phyloP scores from a whole-genome alignment of 2,329 filamentous ascomycete genomes.

The Claviceps purpurea region DNA sequence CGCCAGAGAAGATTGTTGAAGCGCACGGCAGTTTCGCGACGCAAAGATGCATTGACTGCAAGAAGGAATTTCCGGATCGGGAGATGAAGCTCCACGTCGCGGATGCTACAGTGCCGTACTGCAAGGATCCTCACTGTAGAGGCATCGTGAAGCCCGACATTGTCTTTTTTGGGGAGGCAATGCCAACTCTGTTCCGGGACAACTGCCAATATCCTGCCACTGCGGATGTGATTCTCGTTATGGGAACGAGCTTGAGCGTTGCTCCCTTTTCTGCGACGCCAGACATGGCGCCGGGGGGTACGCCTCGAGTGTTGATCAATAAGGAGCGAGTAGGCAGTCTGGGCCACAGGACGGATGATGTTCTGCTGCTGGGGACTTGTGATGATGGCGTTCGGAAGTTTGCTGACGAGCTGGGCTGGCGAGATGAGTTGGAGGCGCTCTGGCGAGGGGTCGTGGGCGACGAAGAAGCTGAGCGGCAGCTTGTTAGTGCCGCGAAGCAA shows the following conservation, averaged over 20 bases:
- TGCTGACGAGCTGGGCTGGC: conserved; percentile 72
- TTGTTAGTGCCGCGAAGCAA: conserved; percentile 17
- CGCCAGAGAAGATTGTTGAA: conserved; percentile 69
- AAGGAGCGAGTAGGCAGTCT: conserved; percentile 68
- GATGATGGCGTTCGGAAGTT: conserved; percentile 69
- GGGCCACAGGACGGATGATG: conserved; percentile 69
- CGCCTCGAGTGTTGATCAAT: conserved; percentile 78
- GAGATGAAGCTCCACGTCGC: conserved; percentile 59
- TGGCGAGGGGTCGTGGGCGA: conserved; percentile 59
- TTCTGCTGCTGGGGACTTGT: conserved; percentile 69
- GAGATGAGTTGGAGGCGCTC: conserved; percentile 62
- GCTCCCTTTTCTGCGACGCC: conserved; percentile 83
- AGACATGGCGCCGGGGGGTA: conserved; percentile 41
- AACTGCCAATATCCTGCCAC: conserved; percentile 33
- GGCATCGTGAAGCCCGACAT: conserved; percentile 89
- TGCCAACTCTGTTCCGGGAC: conserved; percentile 28
- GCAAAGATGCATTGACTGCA: conserved; percentile 86
- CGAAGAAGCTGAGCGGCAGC: conserved; percentile 38
- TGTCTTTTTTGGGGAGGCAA: conserved; percentile 76
- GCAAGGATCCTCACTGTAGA: conserved; percentile 45
- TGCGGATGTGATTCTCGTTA: conserved; percentile 69
- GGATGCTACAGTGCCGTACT: conserved; percentile 56
- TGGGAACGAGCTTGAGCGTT: conserved; percentile 80
- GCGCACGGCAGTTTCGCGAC: conserved; percentile 91
- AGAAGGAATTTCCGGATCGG: conserved; percentile 54